Conservation (phyloP, 108 stramenopile species). For the Nannochloropsis salina region DNA sequence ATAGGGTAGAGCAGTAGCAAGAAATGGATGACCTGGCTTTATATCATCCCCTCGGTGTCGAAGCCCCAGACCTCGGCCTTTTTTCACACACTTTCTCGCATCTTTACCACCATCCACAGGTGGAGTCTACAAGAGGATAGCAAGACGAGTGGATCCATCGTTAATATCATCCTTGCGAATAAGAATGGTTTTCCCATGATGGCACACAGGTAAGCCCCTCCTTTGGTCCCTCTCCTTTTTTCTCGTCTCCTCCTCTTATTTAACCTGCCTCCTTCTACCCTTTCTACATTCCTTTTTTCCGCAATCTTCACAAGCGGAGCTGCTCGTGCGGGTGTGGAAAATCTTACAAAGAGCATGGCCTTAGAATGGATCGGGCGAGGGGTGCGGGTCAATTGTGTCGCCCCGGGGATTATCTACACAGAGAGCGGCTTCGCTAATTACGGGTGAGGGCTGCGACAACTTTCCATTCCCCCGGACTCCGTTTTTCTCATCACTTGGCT, state of each 20-base stretch:
- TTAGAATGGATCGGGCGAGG: conserved; percentile 74
- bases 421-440: conserved; percentile 73
- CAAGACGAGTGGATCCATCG: conserved; percentile 61
- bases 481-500: neutral
- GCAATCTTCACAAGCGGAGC: conserved; percentile 51
- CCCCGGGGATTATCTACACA: conserved; percentile 73
- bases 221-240: neutral
- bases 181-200: conserved; percentile 75
- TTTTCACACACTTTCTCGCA: too few relatives aligned
- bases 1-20: neutral
- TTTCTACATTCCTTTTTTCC: neutral
- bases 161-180: conserved; percentile 76
- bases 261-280: neutral
- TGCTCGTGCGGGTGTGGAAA: conserved; percentile 72
- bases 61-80: too few relatives aligned
- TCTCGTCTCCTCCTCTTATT: neutral
- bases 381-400: conserved; percentile 75
- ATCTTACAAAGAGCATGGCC: conserved; percentile 71
- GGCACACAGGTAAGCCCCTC: conserved; percentile 52
- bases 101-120: neutral
- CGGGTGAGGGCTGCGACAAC: conserved; percentile 41
- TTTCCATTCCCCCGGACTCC: conserved; percentile 48
- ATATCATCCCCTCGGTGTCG: too few relatives aligned
- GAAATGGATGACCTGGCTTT: neutral
- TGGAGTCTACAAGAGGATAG: neutral